Evolutionary conservation across 257 asterid genomes (phyloP), one percentile per base, ranked within the genome.

Genomic region (Anisodus tanguticus): DNA sequence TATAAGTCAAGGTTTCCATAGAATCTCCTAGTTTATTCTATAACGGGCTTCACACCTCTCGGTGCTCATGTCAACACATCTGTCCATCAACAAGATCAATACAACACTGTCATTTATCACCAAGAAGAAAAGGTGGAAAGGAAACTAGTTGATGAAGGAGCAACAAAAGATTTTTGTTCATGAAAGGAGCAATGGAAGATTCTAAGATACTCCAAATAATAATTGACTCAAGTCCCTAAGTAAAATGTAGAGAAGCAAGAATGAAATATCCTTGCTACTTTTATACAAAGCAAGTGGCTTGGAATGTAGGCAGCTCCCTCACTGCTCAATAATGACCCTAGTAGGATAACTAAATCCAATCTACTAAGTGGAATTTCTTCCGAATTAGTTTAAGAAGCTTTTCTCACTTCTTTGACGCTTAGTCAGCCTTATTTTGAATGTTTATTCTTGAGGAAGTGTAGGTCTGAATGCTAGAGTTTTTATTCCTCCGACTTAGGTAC

Each of bases 191-290:
- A 63, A 63, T 22, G 22, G 9, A 11, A 66, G 45, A 66, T 66
- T 66, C 72, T 31, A 11, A 66, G 45, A 66, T 66, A 31, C 31
- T 66, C 72, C 70, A 26, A 26, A 64, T 10, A 64, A 64, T 64
- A 66, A 31, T 9, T 66, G 72, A 45, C 3, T 31, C 45, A 66
- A 66, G 72, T 66, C 45, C 41, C n/a, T 16, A 31, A 66, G 41
- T 31, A 66, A 66, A 66, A 66, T 66, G 45, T 66, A 66, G 72
- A 66, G 72, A 66, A 66, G 72, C 72, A 31, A 66, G 45, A 66
- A 66, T 66, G 72, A 31, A 26, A 66, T 66, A 31, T 31, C n/a
- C 8, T 66, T 31, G 47, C 72, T 66, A 31, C n/a, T 66, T 66
- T 12, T 2, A 66, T 66, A 31, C n/a, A 66, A 31, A 26, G 45